Conservation (phyloP, 1,284 basidiomycete species). For the Puccinia novopanici region DNA sequence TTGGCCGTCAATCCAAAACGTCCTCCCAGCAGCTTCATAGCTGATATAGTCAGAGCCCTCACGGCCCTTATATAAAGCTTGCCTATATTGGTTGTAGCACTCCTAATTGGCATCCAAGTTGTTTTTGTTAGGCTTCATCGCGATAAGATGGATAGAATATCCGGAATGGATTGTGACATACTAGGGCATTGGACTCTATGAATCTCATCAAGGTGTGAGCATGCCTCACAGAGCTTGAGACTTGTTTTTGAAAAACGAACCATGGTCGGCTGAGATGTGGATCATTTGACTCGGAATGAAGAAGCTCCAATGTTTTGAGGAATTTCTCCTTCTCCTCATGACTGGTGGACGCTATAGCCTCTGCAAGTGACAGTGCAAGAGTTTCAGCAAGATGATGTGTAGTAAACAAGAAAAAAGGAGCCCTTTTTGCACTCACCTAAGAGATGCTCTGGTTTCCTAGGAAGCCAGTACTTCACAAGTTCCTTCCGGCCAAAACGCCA, state of each 20-base stretch:
- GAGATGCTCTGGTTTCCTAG: conserved; percentile 12
- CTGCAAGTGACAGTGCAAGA: background rate
- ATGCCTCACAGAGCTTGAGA: background rate
- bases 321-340: background rate
- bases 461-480: conserved; percentile 4
- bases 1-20: conserved; percentile 23
- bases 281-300: background rate
- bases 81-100: background rate
- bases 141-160: background rate
- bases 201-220: background rate
- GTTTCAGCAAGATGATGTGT: background rate
- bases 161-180: background rate
- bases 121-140: too few relatives aligned
- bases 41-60: background rate
- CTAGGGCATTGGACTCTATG: conserved; percentile 3
- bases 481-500: background rate
- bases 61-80: too few relatives aligned
- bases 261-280: conserved; percentile 20
- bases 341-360: conserved; percentile 18
- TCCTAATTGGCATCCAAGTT: background rate
- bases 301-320: background rate
- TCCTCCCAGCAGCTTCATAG: background rate
- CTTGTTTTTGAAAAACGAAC: background rate
- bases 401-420: background rate
- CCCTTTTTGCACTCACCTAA: conserved; percentile 6